A percentile compares a stretch with the other conserved stretches of the same genome.
These are phyloP conservation scores for Pelargonium nanum DNA, from an alignment of 345 rosid species.

Conservation along the genomic window DNA sequence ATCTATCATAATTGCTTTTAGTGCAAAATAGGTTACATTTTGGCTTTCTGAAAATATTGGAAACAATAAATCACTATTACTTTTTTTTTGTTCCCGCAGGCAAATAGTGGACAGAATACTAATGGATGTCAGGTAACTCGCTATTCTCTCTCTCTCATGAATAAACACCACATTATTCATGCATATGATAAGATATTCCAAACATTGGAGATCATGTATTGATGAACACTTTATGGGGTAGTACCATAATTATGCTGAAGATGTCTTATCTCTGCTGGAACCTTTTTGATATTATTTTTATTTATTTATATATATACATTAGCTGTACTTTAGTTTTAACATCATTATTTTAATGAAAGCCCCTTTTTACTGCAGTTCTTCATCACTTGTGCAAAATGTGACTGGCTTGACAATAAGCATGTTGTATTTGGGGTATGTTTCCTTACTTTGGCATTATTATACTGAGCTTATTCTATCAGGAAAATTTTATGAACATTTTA, in stretches of 20 bases:
- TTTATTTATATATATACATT: background rate
- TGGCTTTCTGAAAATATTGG: background rate
- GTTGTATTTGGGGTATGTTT: slow-evolving; percentile 90
- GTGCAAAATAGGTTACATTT: too few species aligned
- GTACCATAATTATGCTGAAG: too few species aligned
- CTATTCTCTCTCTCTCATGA: background rate
- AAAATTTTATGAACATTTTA: too few species aligned
- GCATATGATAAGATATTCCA: background rate
- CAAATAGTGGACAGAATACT: slow-evolving; percentile 79
- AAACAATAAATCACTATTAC: background rate
- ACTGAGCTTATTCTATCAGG: background rate
- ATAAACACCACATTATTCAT: background rate
- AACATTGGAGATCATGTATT: too few species aligned
- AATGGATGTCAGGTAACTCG: slow-evolving; percentile 79
- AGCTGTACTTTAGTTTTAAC: background rate
- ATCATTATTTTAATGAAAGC: background rate
- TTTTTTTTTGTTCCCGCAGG: slow-evolving; percentile 32
- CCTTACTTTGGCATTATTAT: background rate
- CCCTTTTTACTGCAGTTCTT: slow-evolving; percentile 62
- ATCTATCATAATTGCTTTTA: too few species aligned
- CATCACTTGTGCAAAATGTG: slow-evolving; percentile 87
- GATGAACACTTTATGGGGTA: too few species aligned
- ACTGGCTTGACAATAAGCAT: slow-evolving; percentile 97
- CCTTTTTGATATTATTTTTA: background rate
- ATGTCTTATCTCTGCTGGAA: too few species aligned